These are phyloP conservation scores for Rhizopogon salebrosus DNA, from an alignment of 768 basidiomycete species.

Conservation along the genomic window DNA sequence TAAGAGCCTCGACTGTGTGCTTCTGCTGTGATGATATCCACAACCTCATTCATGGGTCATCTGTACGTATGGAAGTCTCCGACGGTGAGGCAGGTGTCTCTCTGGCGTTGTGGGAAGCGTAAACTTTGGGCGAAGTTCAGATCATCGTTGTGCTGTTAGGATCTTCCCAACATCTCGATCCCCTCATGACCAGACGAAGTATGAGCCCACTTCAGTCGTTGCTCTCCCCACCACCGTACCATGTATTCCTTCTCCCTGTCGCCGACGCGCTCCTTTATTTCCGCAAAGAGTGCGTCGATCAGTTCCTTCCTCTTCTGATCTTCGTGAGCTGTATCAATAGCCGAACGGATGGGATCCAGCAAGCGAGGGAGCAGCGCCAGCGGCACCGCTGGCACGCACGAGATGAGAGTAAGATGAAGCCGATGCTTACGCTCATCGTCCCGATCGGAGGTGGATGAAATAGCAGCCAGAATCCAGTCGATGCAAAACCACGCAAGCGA, in stretches of 20 bases:
- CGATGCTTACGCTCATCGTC: constrained; percentile 37
- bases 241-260: constrained; percentile 65
- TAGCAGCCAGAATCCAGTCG: constrained; percentile 43
- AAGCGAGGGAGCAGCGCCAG: constrained; percentile 48
- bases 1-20: too few species aligned
- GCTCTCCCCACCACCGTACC: constrained; percentile 71
- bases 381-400: constrained; percentile 60
- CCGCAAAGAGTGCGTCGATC: constrained; percentile 52
- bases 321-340: constrained; percentile 26
- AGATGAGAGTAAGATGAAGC: constrained; percentile 60
- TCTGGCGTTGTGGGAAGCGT: too few species aligned
- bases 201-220: constrained; percentile 22
- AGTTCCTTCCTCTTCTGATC: constrained; percentile 37
- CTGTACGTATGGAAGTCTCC: neutral
- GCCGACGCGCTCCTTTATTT: constrained; percentile 59
- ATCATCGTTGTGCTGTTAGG: neutral
- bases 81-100: neutral
- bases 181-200: neutral
- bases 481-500: constrained; percentile 70
- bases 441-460: constrained; percentile 10
- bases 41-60: neutral
- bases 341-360: constrained; percentile 42
- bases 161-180: neutral
- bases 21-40: too few species aligned
- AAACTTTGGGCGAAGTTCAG: neutral